These are phyloP conservation scores for Trichoderma asperelloides DNA, from an alignment of 495 filamentous ascomycete species.

Conservation along the genomic window DNA sequence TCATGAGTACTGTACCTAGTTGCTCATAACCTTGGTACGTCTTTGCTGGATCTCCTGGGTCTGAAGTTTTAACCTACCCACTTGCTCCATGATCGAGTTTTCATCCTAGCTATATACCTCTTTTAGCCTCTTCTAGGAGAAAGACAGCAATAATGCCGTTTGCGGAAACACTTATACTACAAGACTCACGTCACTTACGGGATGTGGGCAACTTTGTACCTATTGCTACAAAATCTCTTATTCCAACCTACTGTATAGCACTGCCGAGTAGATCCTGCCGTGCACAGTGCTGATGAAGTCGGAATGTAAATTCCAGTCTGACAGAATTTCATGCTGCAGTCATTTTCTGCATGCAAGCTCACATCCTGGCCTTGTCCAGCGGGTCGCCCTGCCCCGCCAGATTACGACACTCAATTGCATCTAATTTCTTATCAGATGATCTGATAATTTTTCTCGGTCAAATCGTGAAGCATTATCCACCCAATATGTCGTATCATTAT, in stretches of 20 bases:
- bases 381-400: not conserved
- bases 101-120: not conserved
- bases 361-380: not conserved
- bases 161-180: too few relatives aligned
- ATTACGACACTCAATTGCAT: not conserved
- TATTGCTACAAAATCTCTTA: too few relatives aligned
- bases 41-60: not conserved
- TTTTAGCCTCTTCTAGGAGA: too few relatives aligned
- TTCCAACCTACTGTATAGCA: too few relatives aligned
- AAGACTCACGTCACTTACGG: too few relatives aligned
- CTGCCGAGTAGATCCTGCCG: too few relatives aligned
- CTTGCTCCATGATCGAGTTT: not conserved
- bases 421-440: constrained; percentile 7
- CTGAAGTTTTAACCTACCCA: not conserved
- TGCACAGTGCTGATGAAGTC: too few relatives aligned
- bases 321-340: not conserved
- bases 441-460: not conserved
- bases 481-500: not conserved
- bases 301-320: not conserved
- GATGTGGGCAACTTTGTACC: too few relatives aligned
- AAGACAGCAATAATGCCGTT: too few relatives aligned
- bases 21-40: too few relatives aligned
- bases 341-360: not conserved
- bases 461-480: not conserved
- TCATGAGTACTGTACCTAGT: too few relatives aligned